A percentile compares a stretch with the other conserved stretches of the same genome.
Evolutionary conservation across 2,329 filamentous ascomycete genomes (phyloP).

Genomic region (Huntiella bhutanensis): DNA sequence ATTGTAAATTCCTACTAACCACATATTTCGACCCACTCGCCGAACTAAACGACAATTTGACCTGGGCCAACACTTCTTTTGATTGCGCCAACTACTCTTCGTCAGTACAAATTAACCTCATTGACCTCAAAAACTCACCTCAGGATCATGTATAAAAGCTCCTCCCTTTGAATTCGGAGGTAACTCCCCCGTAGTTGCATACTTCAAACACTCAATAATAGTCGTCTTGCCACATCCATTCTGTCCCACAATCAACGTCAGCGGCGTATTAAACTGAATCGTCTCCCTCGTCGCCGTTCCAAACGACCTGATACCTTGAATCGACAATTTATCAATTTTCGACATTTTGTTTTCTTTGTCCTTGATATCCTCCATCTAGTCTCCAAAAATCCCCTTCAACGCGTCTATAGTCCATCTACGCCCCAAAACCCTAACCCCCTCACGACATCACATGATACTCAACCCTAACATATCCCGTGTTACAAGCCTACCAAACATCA

Average conservation of each 20-base stretch:
- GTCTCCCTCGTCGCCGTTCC: slow-evolving; percentile 54
- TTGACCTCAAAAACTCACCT: slow-evolving; percentile 27
- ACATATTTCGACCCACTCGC: slow-evolving; percentile 66
- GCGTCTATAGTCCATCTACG: neutral
- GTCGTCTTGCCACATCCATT: slow-evolving; percentile 98
- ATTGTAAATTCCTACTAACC: slow-evolving; percentile 63
- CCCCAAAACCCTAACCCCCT: neutral
- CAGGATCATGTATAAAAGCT: slow-evolving; percentile 95
- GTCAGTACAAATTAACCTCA: neutral
- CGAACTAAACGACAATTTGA: slow-evolving; percentile 72
- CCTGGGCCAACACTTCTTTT: slow-evolving; percentile 75
- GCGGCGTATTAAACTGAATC: slow-evolving; percentile 73
- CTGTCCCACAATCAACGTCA: slow-evolving; percentile 90
- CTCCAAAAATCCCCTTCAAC: neutral
- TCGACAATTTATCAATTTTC: slow-evolving; percentile 75
- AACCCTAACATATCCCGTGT: too few species aligned
- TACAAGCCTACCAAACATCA: too few species aligned
- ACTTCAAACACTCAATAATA: slow-evolving; percentile 96
- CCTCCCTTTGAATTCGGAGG: slow-evolving; percentile 81
- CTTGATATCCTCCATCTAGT: neutral
- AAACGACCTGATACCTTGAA: slow-evolving; percentile 72
- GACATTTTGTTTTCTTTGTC: slow-evolving; percentile 30
- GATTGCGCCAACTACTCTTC: slow-evolving; percentile 9
- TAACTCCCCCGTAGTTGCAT: slow-evolving; percentile 84
- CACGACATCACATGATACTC: too few species aligned